Evolutionary conservation across 1,139 yeast species (phyloP).

Genomic region (Zygosaccharomyces sapae): DNA sequence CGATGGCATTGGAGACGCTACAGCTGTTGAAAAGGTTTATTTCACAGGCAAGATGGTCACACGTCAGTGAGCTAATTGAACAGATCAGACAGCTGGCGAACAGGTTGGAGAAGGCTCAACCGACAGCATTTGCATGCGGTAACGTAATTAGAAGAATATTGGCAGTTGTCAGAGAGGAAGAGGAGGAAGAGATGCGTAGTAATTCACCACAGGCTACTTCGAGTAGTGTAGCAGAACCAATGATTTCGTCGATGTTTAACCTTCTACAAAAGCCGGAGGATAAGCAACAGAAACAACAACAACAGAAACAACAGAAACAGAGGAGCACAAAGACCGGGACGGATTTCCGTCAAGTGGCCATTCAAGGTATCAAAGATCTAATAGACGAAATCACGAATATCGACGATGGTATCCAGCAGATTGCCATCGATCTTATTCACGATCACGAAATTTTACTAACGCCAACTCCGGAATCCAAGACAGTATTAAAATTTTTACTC

Average conservation of each 20-base stretch:
- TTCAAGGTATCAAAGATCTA: conserved; percentile 90
- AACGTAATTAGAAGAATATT: conserved; percentile 87
- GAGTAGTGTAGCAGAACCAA: conserved; percentile 44
- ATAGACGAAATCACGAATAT: conserved; percentile 88
- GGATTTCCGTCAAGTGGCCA: conserved; percentile 81
- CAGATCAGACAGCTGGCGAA: conserved; percentile 66
- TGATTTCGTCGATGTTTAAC: conserved; percentile 85
- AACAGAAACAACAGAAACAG: conserved; percentile 23
- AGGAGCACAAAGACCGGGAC: conserved; percentile 35
- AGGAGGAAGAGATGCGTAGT: conserved; percentile 48
- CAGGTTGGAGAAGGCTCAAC: conserved; percentile 58
- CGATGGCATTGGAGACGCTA: conserved; percentile 81
- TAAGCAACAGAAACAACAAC: conserved; percentile 24
- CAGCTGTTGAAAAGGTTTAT: conserved; percentile 83
- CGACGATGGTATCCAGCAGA: conserved; percentile 84
- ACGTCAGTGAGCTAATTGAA: conserved; percentile 64
- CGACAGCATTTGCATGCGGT: conserved; percentile 81
- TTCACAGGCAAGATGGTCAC: conserved; percentile 84
- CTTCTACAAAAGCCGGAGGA: conserved; percentile 56
- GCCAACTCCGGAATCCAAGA: conserved; percentile 88
- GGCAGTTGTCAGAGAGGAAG: conserved; percentile 83
- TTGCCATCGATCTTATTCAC: conserved; percentile 90
- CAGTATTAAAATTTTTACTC: conserved; percentile 80
- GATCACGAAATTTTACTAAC: conserved; percentile 88
- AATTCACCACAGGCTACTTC: conserved; percentile 20